Conservation (phyloP, 2,329 filamentous ascomycete genomes). For the Pseudocercospora fuligena region DNA sequence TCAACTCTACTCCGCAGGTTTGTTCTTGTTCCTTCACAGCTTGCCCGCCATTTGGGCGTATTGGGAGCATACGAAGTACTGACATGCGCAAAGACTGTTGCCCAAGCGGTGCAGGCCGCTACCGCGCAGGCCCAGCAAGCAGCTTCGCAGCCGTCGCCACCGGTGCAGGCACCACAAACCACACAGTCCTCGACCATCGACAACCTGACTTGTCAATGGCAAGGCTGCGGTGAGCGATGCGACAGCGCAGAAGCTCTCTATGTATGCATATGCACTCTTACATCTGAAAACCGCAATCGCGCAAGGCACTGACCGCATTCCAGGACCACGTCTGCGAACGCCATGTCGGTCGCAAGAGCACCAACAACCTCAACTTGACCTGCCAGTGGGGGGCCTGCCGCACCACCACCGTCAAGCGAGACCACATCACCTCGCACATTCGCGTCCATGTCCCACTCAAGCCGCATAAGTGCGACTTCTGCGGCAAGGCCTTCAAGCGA, state of each 20-base stretch:
- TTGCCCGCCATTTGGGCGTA: constrained; percentile 11
- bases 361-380: constrained; percentile 96
- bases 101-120: constrained; percentile 39
- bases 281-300: background rate
- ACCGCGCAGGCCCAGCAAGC: constrained; percentile 36
- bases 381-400: constrained; percentile 97
- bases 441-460: constrained; percentile 98
- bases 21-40: background rate
- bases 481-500: constrained; percentile 98
- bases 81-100: constrained; percentile 21
- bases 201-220: constrained; percentile 64
- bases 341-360: constrained; percentile 98
- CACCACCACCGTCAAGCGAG: constrained; percentile 96
- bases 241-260: constrained; percentile 65
- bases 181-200: constrained; percentile 45
- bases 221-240: constrained; percentile 64
- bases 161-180: constrained; percentile 37
- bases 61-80: background rate
- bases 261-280: constrained; percentile 50
- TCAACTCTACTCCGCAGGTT: background rate
- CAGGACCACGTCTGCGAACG: constrained; percentile 98
- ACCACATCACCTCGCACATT: constrained; percentile 99
- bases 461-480: constrained; percentile 98
- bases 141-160: constrained; percentile 34
- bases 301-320: constrained; percentile 9